These are phyloP conservation scores for Blastomyces silverae DNA, from an alignment of 2,329 filamentous ascomycete genomes.

Conservation along the genomic window DNA sequence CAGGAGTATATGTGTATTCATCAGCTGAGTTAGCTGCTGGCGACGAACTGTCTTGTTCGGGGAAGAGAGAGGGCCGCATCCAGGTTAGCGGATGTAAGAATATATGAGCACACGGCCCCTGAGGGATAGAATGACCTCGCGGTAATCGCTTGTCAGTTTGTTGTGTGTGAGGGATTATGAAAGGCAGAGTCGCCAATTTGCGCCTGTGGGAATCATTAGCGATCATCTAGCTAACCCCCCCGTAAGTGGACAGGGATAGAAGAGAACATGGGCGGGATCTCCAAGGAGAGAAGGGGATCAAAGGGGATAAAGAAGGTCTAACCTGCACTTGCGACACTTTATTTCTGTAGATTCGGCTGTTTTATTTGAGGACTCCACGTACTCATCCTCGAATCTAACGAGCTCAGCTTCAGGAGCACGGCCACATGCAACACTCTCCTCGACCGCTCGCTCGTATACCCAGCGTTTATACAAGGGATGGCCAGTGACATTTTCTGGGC, in stretches of 20 bases:
- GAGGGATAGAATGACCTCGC: slow-evolving; percentile 23
- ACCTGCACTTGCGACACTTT: slow-evolving; percentile 85
- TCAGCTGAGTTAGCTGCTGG: slow-evolving; percentile 11
- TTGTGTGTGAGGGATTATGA: slow-evolving; percentile 58
- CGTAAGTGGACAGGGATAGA: slow-evolving; percentile 1
- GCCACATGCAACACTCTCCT: slow-evolving; percentile 62
- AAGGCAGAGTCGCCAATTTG: slow-evolving; percentile 57
- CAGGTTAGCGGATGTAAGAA: slow-evolving; percentile 90
- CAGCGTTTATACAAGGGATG: slow-evolving; percentile 75
- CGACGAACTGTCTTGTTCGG: slow-evolving; percentile 20
- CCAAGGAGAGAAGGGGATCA: slow-evolving; percentile 15
- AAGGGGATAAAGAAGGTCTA: slow-evolving; percentile 32
- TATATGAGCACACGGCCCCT: slow-evolving; percentile 65
- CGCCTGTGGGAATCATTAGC: slow-evolving; percentile 38
- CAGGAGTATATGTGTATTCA: slow-evolving; percentile 32
- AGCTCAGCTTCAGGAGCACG: slow-evolving; percentile 68
- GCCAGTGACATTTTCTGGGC: slow-evolving; percentile 60
- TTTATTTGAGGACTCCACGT: slow-evolving; percentile 26
- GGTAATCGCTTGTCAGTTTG: slow-evolving; percentile 23
- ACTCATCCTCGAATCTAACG: slow-evolving; percentile 64
- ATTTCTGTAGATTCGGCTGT: slow-evolving; percentile 49
- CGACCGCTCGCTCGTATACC: slow-evolving; percentile 60
- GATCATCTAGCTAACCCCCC: background rate
- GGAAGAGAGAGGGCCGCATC: slow-evolving; percentile 76
- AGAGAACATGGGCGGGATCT: slow-evolving; percentile 1